phyloP scores from a whole-genome alignment of 768 basidiomycete genomes.

The Russula griseocarnosa region DNA sequence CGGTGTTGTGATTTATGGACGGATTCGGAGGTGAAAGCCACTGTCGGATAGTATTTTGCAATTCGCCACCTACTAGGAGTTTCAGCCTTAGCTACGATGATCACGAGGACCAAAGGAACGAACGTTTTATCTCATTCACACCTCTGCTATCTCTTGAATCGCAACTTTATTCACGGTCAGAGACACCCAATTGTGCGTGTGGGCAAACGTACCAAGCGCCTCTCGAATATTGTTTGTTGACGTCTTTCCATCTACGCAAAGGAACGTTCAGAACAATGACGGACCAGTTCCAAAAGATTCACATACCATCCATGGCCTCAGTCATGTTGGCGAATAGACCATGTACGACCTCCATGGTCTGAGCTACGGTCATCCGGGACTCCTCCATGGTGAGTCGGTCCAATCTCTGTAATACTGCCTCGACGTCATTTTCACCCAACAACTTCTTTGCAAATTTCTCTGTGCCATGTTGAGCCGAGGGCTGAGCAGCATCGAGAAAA shows the following conservation, averaged over 20 bases:
- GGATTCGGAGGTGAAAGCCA: constrained; percentile 17
- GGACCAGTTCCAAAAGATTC: background rate
- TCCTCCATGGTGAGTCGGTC: constrained; percentile 13
- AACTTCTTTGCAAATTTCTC: constrained; percentile 6
- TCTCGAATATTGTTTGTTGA: constrained; percentile 4
- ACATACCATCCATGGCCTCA: constrained; percentile 8
- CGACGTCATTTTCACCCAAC: background rate
- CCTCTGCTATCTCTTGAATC: background rate
- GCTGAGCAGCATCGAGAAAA: background rate
- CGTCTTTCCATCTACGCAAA: constrained; percentile 6
- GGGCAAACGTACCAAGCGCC: constrained; percentile 1
- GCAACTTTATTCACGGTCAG: background rate
- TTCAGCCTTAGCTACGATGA: background rate
- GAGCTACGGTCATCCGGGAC: constrained; percentile 4
- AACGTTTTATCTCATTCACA: constrained; percentile 10
- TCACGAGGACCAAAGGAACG: background rate
- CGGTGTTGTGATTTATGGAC: constrained; percentile 6
- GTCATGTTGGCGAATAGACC: constrained; percentile 8
- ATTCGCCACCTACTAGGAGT: background rate
- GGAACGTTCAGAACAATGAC: background rate
- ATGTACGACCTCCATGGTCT: constrained; percentile 9
- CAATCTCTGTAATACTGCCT: background rate
- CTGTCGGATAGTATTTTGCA: background rate
- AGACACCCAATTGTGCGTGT: no score
- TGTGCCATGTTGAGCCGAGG: background rate